Base-by-base conservation (phyloP, 2,329 filamentous ascomycete species). In the Alternaria burnsii region DNA sequence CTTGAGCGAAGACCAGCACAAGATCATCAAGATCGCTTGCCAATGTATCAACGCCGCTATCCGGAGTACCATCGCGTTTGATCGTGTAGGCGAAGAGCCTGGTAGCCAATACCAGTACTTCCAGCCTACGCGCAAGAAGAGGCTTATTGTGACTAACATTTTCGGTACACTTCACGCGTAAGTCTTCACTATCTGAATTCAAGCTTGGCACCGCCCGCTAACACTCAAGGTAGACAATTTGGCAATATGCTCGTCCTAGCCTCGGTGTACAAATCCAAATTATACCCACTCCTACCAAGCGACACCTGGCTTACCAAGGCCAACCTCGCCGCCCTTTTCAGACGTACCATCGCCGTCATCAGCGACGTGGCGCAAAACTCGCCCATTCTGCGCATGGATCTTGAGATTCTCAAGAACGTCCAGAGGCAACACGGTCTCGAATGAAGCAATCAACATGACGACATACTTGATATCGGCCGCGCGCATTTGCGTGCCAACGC, bases 171-270 rank as follows among this genome's bases (percentile, higher is more conserved):
- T 93, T 63, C 94, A 97, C 84, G 65, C 62, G 61, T 62, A 64
- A 69, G 77, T 70, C 72, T 16, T 5, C 16, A 10, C 22, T 16
- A 46, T 7, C 14, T 6, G 8, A 14, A 14, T 10, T 30, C 28
- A 30, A 30, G 3, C 36, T 34, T 32, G 38, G 24, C 28, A 24
- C 18, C 44, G 12, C 41, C 32, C 51, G 41, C 59, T 71, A 63
- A 70, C 55, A 36, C 22, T n/a, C 24, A 22, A 60, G 46, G 5
- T 16, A 97, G 94, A 6, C 95, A 99, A 92, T 99, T 96, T 83
- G 94, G 95, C 59, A 98, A 98, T 76, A 87, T 97, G 72, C 84
- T 98, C 50, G 92, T 96, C n/a, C 86, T 99, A 3, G 88, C 92
- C 26, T 93, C 94, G 1, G 91, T 90, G 4, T 94, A 88, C 78